Evolutionary conservation across 1,284 basidiomycete genomes (phyloP).

Genomic region (Phlebopus sp.): DNA sequence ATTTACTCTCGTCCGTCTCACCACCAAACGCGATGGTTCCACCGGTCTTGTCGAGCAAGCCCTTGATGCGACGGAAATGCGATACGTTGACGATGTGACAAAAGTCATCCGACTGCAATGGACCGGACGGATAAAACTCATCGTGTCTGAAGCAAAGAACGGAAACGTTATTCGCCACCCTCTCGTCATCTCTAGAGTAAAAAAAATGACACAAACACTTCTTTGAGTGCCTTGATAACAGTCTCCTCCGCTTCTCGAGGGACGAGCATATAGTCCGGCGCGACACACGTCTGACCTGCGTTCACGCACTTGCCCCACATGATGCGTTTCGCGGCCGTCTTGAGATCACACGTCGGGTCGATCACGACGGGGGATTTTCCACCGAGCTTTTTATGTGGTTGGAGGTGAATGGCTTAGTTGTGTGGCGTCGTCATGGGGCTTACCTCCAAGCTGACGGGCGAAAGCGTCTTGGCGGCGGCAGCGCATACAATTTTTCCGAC

Average conservation of each 20-base stretch:
- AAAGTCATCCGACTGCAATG: constrained; percentile 43
- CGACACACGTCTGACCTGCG: constrained; percentile 69
- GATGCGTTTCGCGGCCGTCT: constrained; percentile 57
- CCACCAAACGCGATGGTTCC: constrained; percentile 76
- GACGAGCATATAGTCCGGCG: constrained; percentile 84
- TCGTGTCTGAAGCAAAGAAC: constrained; percentile 46
- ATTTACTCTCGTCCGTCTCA: constrained; percentile 52
- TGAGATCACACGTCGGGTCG: constrained; percentile 64
- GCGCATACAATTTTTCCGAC: constrained; percentile 78
- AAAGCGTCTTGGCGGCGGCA: constrained; percentile 85
- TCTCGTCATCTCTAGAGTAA: neutral
- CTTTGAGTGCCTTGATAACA: constrained; percentile 60
- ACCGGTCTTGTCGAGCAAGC: constrained; percentile 63
- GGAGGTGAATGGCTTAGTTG: neutral
- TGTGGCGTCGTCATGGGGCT: neutral
- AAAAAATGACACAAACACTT: constrained; percentile 43
- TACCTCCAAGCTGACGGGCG: constrained; percentile 80
- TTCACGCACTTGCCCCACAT: constrained; percentile 82
- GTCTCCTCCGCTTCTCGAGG: constrained; percentile 59
- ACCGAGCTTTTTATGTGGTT: constrained; percentile 28
- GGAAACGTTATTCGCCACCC: neutral
- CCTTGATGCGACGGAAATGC: constrained; percentile 63
- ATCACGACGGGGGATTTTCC: constrained; percentile 82
- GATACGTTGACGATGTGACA: constrained; percentile 48
- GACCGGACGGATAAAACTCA: constrained; percentile 52